Conservation (phyloP, 306 rosid genomes). For the Cucurbita moschata region DNA sequence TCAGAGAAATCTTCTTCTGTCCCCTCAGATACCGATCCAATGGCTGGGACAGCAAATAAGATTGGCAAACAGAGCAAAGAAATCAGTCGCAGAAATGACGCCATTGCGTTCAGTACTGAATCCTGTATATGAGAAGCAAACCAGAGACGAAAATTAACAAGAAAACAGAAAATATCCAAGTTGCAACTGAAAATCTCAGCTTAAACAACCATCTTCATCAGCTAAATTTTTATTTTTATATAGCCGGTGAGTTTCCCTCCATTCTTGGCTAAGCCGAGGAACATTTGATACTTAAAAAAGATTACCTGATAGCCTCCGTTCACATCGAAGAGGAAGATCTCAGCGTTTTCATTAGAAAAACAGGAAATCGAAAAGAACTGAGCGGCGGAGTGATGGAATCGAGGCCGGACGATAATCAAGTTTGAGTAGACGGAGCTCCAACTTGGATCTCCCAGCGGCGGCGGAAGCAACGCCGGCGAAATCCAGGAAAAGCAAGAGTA, state of each 20-base stretch:
- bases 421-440: not conserved
- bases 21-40: constrained; percentile 15
- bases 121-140: not conserved
- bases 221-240: too few relatives aligned
- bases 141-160: not conserved
- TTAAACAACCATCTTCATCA: not conserved
- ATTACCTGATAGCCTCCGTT: not conserved
- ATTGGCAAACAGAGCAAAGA: constrained; percentile 16
- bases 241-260: too few relatives aligned
- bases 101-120: not conserved
- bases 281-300: not conserved
- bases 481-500: constrained; percentile 11
- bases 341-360: not conserved
- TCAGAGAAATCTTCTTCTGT: constrained; percentile 67
- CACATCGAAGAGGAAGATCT: not conserved
- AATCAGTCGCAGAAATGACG: not conserved
- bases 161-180: not conserved
- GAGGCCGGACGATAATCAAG: not conserved
- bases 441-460: constrained; percentile 48
- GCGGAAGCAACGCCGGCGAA: not conserved
- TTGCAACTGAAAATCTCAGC: not conserved
- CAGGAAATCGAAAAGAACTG: not conserved
- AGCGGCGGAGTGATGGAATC: not conserved
- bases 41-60: constrained; percentile 2
- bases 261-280: too few relatives aligned